Conservation (phyloP, 805 yeast genomes). For the Kazachstania kunashirensis region DNA sequence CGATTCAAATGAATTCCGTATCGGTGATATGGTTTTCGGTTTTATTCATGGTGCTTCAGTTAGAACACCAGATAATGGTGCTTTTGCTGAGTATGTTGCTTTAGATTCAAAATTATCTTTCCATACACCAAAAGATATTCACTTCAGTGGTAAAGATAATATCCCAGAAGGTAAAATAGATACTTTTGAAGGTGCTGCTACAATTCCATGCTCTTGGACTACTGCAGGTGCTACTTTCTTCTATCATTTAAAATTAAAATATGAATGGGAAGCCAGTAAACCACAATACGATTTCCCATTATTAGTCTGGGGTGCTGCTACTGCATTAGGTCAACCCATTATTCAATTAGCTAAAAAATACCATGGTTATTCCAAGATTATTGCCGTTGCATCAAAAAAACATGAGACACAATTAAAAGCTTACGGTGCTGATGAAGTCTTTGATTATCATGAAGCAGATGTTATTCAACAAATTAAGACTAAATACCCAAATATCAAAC, state of each 20-base stretch:
- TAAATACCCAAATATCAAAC: constrained; percentile 25
- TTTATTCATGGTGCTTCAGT: constrained; percentile 45
- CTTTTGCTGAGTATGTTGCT: constrained; percentile 46
- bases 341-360: constrained; percentile 50
- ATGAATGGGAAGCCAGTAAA: constrained; percentile 14
- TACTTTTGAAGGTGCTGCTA: constrained; percentile 56
- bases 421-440: constrained; percentile 42
- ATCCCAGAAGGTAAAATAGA: constrained; percentile 33
- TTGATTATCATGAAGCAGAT: constrained; percentile 42
- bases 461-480: constrained; percentile 36
- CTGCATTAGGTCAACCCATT: constrained; percentile 48
- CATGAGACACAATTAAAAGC: constrained; percentile 34
- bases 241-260: constrained; percentile 28
- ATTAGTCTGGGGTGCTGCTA: constrained; percentile 60
- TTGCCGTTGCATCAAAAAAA: constrained; percentile 43
- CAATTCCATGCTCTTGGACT: constrained; percentile 42
- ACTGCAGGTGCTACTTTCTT: constrained; percentile 39
- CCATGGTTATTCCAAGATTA: constrained; percentile 34
- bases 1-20: constrained; percentile 21
- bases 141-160: constrained; percentile 14
- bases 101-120: constrained; percentile 16
- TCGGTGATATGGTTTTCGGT: constrained; percentile 51
- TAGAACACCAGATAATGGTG: constrained; percentile 40
- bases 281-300: constrained; percentile 32
- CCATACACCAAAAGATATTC: constrained; percentile 10